Evolutionary conservation across 768 basidiomycete species (phyloP), one percentile per base, ranked within the genome.

Genomic region (Brasilioporus rufonigricans): DNA sequence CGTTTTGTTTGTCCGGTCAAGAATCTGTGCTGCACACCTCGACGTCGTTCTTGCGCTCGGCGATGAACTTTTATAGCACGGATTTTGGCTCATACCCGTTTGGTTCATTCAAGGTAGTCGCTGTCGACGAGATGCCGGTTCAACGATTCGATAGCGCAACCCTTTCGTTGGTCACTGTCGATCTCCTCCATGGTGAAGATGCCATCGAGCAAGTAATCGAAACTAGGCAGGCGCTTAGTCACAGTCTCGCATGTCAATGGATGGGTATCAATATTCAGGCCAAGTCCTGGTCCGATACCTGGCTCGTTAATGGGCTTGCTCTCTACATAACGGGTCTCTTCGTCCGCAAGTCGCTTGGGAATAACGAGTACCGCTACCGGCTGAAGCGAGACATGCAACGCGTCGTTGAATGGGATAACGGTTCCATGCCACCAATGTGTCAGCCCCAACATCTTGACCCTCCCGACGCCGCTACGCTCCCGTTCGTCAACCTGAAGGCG

Each of bases 81-180:
- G 93, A 97, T 66, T 96, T 87, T 62, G 95, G 94, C 26, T 94
- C 93, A 6, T 99, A 98, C 69, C 97, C 97, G 1, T 98, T 95
- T 71, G 84, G 86, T 39, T 97, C 95, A 18, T 91, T 89, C 80
- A 98, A 98, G 68, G 71, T 96, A 50, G 91, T 94, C 10, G 96
- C 98, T 63, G 92, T 99, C 55, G 91, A 97, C 57, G 87, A 95
- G 57, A 76, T 96, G 62, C 85, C 91, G 0, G 77, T 82, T 13
- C 85, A 87, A 62, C 84, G 91, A 53, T 91, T 92, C 59, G 91
- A 94, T 61, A 84, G 87, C 47, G 89, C 96, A 2, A 90, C 91
- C 3, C 69, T 98, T 49, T 86, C 93, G 2, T 75, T 98, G 39
- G 73, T 91, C 49, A 84, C 86, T 3, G 80, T 82, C 39, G 93